Evolutionary conservation across 352 stramenopile species (phyloP).

Genomic region (Peronospora farinosa): DNA sequence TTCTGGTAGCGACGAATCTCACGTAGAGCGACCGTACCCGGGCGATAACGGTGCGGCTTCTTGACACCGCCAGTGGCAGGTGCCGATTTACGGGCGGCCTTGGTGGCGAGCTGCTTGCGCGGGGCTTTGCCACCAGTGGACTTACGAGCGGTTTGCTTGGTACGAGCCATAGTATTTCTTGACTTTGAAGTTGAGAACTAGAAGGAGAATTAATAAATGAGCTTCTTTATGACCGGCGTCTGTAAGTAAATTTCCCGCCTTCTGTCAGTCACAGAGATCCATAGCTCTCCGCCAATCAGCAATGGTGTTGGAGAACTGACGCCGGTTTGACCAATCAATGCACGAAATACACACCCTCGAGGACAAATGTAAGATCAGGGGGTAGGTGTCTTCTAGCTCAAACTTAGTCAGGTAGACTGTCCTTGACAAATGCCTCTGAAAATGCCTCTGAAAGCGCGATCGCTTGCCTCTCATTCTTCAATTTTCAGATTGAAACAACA

Average conservation of each 20-base stretch:
- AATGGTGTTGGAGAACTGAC: neutral
- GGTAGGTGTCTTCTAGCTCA: constrained; percentile 15
- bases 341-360: neutral
- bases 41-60: constrained; percentile 87
- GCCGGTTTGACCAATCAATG: constrained; percentile 15
- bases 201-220: constrained; percentile 53
- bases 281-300: constrained; percentile 27
- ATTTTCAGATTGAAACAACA: constrained; percentile 35
- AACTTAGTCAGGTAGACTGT: constrained; percentile 6
- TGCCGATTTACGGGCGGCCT: constrained; percentile 90
- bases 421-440: neutral
- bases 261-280: neutral
- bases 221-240: neutral
- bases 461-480: constrained; percentile 41
- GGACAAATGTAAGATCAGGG: neutral
- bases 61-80: constrained; percentile 90
- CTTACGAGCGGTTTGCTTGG: constrained; percentile 95
- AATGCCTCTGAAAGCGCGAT: constrained; percentile 7
- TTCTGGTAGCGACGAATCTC: constrained; percentile 97
- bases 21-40: constrained; percentile 87
- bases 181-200: constrained; percentile 20
- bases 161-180: constrained; percentile 80
- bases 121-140: constrained; percentile 91
- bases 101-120: constrained; percentile 91
- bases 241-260: constrained; percentile 4